A percentile compares a stretch with the other conserved stretches of the same genome.
Evolutionary conservation across 345 rosid species (phyloP).

Genomic region (Pseudoturritis turrita): DNA sequence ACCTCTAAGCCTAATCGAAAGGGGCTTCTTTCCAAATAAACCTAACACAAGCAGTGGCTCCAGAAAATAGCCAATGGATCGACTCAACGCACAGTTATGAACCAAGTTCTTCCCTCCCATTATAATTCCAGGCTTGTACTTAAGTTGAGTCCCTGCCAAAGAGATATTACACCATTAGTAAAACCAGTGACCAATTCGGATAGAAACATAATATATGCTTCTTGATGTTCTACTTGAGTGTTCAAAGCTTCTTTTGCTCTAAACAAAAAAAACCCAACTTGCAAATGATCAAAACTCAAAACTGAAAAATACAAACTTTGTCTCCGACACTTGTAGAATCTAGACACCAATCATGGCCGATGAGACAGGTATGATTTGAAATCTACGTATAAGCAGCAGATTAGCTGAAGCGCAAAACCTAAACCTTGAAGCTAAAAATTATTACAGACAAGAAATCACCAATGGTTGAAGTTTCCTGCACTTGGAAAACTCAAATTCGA

Average conservation of each 20-base stretch:
- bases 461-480: neutral
- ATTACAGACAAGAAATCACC: too few species aligned
- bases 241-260: too few species aligned
- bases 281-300: neutral
- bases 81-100: slow-evolving; percentile 65
- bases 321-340: neutral
- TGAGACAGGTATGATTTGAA: too few species aligned
- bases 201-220: neutral
- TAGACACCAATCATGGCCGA: neutral
- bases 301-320: neutral
- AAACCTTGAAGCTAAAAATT: too few species aligned
- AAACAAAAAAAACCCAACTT: neutral
- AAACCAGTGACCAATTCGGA: neutral
- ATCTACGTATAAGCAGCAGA: neutral
- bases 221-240: neutral
- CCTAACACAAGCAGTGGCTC: slow-evolving; percentile 81
- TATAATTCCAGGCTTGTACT: slow-evolving; percentile 78
- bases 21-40: slow-evolving; percentile 66
- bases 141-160: slow-evolving; percentile 55
- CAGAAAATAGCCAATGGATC: slow-evolving; percentile 81
- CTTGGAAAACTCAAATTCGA: neutral
- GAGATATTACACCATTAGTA: neutral
- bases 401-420: neutral
- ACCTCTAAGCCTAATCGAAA: slow-evolving; percentile 72
- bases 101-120: slow-evolving; percentile 74